phyloP scores from a whole-genome alignment of 176 grass and related monocot genomes.

The barley (Hordeum vulgare) region DNA sequence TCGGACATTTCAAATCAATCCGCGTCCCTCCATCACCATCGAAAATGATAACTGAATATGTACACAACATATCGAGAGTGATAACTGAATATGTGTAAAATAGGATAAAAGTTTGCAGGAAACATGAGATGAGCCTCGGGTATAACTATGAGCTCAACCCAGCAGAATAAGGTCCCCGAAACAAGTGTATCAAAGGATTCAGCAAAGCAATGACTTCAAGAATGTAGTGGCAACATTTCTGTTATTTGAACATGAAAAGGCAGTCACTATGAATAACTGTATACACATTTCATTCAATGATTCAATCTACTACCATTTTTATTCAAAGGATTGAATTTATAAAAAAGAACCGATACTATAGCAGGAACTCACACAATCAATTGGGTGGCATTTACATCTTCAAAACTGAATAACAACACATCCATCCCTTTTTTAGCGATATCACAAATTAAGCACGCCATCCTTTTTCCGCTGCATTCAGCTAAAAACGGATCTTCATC shows the following conservation, averaged over 20 bases:
- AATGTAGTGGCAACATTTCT: conserved; percentile 4
- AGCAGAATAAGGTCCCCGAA: not conserved
- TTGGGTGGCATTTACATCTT: not conserved
- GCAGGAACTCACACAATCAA: not conserved
- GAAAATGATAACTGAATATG: not conserved
- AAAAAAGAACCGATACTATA: not conserved
- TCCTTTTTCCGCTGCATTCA: not conserved
- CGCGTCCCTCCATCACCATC: not conserved
- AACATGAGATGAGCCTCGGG: not conserved
- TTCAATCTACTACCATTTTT: too few species aligned
- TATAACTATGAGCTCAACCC: not conserved
- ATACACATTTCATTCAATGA: too few species aligned
- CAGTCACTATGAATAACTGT: not conserved
- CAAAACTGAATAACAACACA: not conserved
- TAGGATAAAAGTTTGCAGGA: not conserved
- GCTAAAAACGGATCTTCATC: not conserved
- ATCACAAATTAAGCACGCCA: not conserved
- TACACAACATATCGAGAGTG: too few species aligned
- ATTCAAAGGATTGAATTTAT: too few species aligned
- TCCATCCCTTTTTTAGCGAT: not conserved
- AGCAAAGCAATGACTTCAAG: not conserved
- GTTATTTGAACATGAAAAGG: conserved; percentile 9
- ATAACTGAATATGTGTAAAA: not conserved
- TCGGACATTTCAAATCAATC: not conserved
- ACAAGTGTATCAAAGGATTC: not conserved